These are phyloP conservation scores for Rhodomyrtus psidioides DNA, from an alignment of 441 rosid genomes.

Conservation along the genomic window DNA sequence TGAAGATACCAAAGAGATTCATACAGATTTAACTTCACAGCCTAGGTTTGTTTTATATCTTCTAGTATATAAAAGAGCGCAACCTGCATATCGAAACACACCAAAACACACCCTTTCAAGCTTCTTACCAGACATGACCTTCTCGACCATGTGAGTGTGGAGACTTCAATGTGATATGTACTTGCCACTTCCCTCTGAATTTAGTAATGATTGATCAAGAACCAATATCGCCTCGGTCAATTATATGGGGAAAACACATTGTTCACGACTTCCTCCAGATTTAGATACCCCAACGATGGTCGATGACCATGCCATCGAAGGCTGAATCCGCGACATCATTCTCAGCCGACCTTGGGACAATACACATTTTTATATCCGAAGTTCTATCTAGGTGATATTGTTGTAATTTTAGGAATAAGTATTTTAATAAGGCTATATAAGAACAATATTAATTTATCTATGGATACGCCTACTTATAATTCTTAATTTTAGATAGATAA, in stretches of 20 bases:
- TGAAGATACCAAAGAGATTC: no score
- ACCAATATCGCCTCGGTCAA: background rate
- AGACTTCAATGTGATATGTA: background rate
- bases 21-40: no score
- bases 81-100: no score
- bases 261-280: constrained; percentile 60
- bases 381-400: no score
- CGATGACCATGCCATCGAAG: constrained; percentile 29
- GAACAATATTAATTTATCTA: no score
- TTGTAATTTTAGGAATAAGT: no score
- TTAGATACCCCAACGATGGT: constrained; percentile 65
- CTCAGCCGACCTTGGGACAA: constrained; percentile 55
- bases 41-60: no score
- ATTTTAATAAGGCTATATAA: no score
- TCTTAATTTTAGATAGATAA: no score
- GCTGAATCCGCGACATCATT: constrained; percentile 28
- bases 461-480: no score
- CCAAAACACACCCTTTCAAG: background rate
- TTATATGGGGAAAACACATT: constrained; percentile 26
- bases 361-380: constrained; percentile 65
- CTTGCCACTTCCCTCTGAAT: background rate
- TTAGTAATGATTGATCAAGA: background rate
- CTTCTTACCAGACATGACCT: background rate
- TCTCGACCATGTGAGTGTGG: background rate
- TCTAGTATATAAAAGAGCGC: no score